phyloP scores from a whole-genome alignment of 2,329 filamentous ascomycete species.

The Graphilbum sp. region DNA sequence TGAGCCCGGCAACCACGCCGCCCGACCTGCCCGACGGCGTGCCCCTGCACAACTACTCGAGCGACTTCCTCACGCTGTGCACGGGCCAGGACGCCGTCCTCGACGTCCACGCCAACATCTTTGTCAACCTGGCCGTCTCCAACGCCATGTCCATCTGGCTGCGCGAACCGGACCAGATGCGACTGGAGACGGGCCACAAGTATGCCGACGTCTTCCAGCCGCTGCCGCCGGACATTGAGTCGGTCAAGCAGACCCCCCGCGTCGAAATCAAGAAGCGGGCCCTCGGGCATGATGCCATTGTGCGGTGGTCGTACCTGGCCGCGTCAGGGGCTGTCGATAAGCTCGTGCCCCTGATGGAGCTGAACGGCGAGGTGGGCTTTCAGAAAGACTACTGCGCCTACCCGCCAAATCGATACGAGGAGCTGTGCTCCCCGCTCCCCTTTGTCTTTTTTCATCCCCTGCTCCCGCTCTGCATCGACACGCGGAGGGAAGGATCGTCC shows the following conservation, averaged over 20 bases:
- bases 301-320: conserved; percentile 55
- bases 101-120: conserved; percentile 56
- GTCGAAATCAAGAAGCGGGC: conserved; percentile 35
- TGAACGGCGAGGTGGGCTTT: conserved; percentile 63
- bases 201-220: conserved; percentile 52
- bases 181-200: conserved; percentile 48
- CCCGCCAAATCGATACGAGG: conserved; percentile 49
- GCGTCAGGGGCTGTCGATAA: conserved; percentile 36
- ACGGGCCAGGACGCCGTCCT: conserved; percentile 38
- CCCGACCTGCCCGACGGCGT: conserved; percentile 47
- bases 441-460: conserved; percentile 80
- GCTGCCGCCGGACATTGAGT: conserved; percentile 26
- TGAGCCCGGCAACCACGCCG: conserved; percentile 65
- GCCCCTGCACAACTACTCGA: conserved; percentile 52
- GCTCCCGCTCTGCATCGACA: conserved; percentile 86
- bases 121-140: conserved; percentile 58
- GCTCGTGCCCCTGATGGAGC: conserved; percentile 45
- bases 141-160: conserved; percentile 67
- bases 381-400: conserved; percentile 57
- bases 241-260: conserved; percentile 25
- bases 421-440: conserved; percentile 47
- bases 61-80: conserved; percentile 60
- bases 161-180: conserved; percentile 52
- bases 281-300: conserved; percentile 31
- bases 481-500: conserved; percentile 67